Conservation (phyloP, 306 rosid genomes). For the Quercus gilva region DNA sequence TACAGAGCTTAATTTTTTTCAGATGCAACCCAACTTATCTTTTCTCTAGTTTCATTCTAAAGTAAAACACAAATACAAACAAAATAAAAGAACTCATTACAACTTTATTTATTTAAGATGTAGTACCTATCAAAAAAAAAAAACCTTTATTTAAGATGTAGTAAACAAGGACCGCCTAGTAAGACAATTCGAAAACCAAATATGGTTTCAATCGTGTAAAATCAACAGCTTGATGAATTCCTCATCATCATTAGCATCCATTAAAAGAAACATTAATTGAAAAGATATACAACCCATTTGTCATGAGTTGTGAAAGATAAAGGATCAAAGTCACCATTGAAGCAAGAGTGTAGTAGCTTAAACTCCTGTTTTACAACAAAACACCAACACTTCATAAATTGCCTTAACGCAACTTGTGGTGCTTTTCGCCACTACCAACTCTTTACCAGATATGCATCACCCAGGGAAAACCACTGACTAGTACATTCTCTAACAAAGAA, state of each 20-base stretch:
- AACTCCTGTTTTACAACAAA: background rate
- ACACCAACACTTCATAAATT: background rate
- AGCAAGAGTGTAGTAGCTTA: background rate
- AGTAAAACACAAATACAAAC: background rate
- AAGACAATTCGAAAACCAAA: background rate
- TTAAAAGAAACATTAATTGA: background rate
- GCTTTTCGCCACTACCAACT: background rate
- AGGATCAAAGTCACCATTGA: background rate
- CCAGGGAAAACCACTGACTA: background rate
- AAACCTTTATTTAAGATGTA: background rate
- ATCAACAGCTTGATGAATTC: background rate
- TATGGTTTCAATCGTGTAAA: background rate
- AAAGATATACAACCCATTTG: background rate
- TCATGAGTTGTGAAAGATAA: background rate
- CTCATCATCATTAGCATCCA: background rate
- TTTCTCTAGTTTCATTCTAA: background rate
- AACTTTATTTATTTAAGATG: background rate
- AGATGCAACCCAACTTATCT: background rate
- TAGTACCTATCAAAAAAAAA: background rate
- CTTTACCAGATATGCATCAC: background rate
- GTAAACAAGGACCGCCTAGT: background rate
- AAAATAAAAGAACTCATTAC: background rate
- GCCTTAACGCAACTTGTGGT: background rate
- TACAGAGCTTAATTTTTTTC: background rate
- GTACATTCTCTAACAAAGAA: conserved; percentile 22